phyloP scores from a whole-genome alignment of 176 grass and related monocot genomes.

The Raddia guianensis region DNA sequence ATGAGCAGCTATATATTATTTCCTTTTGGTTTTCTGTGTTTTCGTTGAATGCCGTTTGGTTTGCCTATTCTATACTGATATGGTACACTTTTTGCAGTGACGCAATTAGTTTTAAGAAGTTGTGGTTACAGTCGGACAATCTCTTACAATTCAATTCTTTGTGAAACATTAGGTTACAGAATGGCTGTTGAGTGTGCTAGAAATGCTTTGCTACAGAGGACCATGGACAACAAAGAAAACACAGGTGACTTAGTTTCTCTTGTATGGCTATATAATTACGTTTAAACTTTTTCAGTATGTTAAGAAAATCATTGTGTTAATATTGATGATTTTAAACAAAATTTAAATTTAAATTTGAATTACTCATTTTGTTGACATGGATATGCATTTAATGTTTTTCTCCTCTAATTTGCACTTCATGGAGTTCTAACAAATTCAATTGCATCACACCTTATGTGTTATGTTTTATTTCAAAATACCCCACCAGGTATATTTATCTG shows the following conservation, averaged over 20 bases:
- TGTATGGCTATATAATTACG: neutral
- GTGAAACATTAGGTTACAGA: constrained; percentile 65
- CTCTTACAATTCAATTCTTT: constrained; percentile 8
- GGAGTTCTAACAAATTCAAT: constrained; percentile 19
- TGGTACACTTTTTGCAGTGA: constrained; percentile 7
- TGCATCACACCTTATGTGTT: neutral
- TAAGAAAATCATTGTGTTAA: neutral
- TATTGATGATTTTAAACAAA: neutral
- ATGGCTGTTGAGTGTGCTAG: constrained; percentile 88
- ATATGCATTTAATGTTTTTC: neutral
- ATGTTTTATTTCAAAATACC: constrained; percentile 6
- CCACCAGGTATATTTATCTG: neutral
- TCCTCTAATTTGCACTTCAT: neutral
- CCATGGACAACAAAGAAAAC: constrained; percentile 92
- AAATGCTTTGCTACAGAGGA: constrained; percentile 66
- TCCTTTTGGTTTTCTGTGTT: neutral
- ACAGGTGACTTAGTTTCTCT: constrained; percentile 50
- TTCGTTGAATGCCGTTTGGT: neutral
- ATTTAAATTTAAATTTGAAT: neutral
- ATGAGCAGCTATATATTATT: neutral
- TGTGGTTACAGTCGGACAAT: neutral
- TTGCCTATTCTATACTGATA: neutral
- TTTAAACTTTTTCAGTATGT: neutral
- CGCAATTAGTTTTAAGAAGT: neutral
- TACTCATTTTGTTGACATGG: neutral